These are phyloP conservation scores for Suillus alpinus DNA, from an alignment of 768 basidiomycete genomes.

Conservation along the genomic window DNA sequence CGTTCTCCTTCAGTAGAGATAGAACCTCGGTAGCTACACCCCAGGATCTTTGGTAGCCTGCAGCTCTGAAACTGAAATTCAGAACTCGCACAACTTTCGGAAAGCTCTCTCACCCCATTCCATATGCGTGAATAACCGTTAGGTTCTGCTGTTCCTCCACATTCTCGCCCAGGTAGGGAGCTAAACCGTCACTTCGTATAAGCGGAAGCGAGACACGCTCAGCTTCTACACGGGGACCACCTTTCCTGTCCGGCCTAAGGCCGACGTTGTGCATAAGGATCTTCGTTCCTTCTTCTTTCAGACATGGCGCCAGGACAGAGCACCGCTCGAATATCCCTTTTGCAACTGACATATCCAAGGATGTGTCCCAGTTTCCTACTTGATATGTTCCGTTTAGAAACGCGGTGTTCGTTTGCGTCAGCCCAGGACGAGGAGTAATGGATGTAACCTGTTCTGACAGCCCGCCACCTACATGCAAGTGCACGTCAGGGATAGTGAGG, in stretches of 20 bases:
- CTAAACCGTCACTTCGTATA: conserved; percentile 7
- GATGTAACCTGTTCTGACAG: conserved; percentile 39
- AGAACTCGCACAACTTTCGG: conserved; percentile 9
- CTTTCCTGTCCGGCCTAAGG: conserved; percentile 52
- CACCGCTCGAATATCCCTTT: conserved; percentile 47
- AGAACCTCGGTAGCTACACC: conserved; percentile 41
- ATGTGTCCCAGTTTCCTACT: conserved; percentile 48
- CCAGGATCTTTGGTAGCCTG: conserved; percentile 44
- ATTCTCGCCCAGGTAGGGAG: conserved; percentile 1
- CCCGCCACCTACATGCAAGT: background rate
- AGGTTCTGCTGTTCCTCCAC: conserved; percentile 19
- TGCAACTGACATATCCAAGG: conserved; percentile 40
- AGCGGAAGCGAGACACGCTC: conserved; percentile 40
- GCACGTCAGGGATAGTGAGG: background rate
- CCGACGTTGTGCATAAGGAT: conserved; percentile 57
- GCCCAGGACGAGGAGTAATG: conserved; percentile 59
- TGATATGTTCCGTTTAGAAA: conserved; percentile 60
- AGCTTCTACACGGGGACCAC: conserved; percentile 55
- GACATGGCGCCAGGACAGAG: conserved; percentile 35
- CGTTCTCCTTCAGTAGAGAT: conserved; percentile 17
- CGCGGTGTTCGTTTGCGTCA: conserved; percentile 38
- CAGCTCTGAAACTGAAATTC: conserved; percentile 20
- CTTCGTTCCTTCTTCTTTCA: conserved; percentile 33
- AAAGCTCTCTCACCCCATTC: conserved; percentile 44
- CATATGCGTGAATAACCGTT: conserved; percentile 58